Evolutionary conservation across 352 stramenopile genomes (phyloP).

Genomic region (Pythium apleroticum): DNA sequence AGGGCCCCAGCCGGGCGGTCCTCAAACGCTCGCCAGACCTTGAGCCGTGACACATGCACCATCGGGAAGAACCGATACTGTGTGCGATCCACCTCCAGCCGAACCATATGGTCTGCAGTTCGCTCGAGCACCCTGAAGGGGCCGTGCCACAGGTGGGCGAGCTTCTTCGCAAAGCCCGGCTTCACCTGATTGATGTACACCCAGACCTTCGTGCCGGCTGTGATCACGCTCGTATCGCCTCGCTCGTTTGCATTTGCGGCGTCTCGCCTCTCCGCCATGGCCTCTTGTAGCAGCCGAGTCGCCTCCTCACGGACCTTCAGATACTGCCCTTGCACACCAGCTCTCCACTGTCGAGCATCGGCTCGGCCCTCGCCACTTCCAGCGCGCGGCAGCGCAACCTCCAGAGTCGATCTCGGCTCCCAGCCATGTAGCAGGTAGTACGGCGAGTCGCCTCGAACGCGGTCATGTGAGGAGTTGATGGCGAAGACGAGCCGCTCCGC

Average conservation of each 20-base stretch:
- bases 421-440: constrained; percentile 29
- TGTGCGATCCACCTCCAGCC: constrained; percentile 13
- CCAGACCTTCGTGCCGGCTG: constrained; percentile 23
- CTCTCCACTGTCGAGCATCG: not conserved
- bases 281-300: not conserved
- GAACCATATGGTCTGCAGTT: not conserved
- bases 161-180: constrained; percentile 17
- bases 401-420: constrained; percentile 17
- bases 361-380: not conserved
- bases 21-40: constrained; percentile 9
- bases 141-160: constrained; percentile 29
- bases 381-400: not conserved
- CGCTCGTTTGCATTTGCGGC: not conserved
- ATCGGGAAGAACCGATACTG: constrained; percentile 16
- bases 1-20: constrained; percentile 3
- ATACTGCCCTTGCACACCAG: constrained; percentile 10
- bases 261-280: constrained; percentile 5
- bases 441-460: constrained; percentile 3
- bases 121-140: constrained; percentile 24
- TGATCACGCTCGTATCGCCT: constrained; percentile 5
- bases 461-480: constrained; percentile 21
- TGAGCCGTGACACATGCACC: constrained; percentile 19
- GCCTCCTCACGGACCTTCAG: constrained; percentile 1
- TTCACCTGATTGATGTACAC: constrained; percentile 26
- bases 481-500: constrained; percentile 24